Conservation (phyloP, 495 filamentous ascomycete species). For the Wilcoxina mikolae region DNA sequence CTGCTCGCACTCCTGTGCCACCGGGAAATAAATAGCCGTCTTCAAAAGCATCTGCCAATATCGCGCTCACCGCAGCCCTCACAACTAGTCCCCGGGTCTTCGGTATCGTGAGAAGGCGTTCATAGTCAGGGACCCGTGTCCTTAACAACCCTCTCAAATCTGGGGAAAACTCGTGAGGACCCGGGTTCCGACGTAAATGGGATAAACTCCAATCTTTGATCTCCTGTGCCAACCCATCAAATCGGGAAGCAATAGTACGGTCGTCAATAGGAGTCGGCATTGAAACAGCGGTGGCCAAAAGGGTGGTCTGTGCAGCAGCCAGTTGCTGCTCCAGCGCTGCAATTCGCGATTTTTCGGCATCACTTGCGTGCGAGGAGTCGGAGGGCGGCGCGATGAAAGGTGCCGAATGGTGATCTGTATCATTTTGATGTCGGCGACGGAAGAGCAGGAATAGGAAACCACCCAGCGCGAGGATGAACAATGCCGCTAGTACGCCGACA, state of each 20-base stretch:
- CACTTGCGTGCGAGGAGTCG: background rate
- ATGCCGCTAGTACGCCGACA: background rate
- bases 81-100: background rate
- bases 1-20: background rate
- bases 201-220: constrained; percentile 2
- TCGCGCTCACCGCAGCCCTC: background rate
- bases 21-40: background rate
- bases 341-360: background rate
- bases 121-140: background rate
- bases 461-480: background rate
- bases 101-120: background rate
- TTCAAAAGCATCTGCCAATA: background rate
- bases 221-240: constrained; percentile 1
- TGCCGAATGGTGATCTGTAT: no score
- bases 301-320: background rate
- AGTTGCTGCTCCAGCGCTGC: background rate
- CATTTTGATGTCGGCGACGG: background rate
- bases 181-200: background rate
- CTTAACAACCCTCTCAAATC: background rate
- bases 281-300: background rate
- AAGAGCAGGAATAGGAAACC: background rate
- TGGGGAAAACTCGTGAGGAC: background rate
- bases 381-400: background rate
- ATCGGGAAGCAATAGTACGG: background rate
- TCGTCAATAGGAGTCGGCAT: constrained; percentile 2